Conservation (phyloP, 306 rosid species). For the Ziziphus jujuba region DNA sequence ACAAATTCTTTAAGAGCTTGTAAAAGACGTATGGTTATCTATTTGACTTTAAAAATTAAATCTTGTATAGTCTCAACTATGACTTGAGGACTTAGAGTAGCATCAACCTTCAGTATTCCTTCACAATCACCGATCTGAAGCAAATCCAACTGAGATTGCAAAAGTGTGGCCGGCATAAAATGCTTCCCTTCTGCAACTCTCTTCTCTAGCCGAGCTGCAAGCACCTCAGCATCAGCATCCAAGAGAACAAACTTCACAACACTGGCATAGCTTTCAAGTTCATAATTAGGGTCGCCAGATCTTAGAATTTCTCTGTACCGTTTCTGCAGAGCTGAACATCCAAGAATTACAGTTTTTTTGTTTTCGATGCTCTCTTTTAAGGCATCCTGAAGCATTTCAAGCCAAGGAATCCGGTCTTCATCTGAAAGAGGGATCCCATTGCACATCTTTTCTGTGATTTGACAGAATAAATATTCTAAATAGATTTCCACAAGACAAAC, state of each 20-base stretch:
- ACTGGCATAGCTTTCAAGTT: conserved; percentile 37
- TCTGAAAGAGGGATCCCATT: conserved; percentile 74
- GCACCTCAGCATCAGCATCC: conserved; percentile 66
- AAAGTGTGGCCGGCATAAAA: conserved; percentile 80
- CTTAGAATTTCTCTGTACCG: conserved; percentile 68
- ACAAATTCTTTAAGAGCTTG: background rate
- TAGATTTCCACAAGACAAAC: background rate
- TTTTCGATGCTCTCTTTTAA: conserved; percentile 32
- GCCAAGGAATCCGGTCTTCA: conserved; percentile 86
- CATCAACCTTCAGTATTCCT: conserved; percentile 62
- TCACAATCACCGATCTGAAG: conserved; percentile 66
- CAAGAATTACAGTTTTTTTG: conserved; percentile 44
- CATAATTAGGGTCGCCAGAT: conserved; percentile 63
- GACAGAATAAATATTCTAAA: background rate
- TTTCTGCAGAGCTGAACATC: conserved; percentile 80
- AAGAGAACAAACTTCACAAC: conserved; percentile 60
- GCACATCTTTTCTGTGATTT: conserved; percentile 65
- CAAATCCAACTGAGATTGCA: conserved; percentile 75
- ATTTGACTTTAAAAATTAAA: background rate
- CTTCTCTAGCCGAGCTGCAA: conserved; percentile 46
- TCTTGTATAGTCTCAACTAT: conserved; percentile 28
- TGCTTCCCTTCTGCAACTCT: conserved; percentile 78
- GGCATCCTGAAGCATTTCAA: conserved; percentile 49
- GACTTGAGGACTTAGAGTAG: conserved; percentile 44
- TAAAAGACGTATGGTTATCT: too few species aligned